These are phyloP conservation scores for Parsonsia alboflavescens DNA, from an alignment of 257 asterid genomes.

Conservation along the genomic window DNA sequence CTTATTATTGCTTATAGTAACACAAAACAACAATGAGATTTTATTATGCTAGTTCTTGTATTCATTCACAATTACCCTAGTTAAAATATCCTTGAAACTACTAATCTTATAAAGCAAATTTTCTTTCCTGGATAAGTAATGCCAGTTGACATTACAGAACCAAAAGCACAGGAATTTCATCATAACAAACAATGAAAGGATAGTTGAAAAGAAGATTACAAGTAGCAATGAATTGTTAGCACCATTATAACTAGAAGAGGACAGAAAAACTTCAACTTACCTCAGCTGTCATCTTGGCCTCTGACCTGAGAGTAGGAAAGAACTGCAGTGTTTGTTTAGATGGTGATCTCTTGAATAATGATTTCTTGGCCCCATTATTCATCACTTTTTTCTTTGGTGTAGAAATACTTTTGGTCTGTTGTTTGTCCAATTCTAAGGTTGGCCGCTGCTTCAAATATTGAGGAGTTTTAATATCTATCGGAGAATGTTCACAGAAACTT, in stretches of 20 bases:
- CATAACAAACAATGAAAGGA: background rate
- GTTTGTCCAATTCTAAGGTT: slow-evolving; percentile 12
- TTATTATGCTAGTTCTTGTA: background rate
- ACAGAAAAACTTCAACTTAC: slow-evolving; percentile 31
- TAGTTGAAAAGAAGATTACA: background rate
- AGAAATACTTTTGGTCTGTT: slow-evolving; percentile 12
- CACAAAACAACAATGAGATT: background rate
- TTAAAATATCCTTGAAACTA: background rate
- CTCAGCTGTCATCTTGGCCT: slow-evolving; percentile 80
- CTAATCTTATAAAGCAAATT: background rate
- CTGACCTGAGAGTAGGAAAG: slow-evolving; percentile 72
- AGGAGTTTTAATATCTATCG: slow-evolving; percentile 58
- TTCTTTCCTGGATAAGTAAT: background rate
- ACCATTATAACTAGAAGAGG: slow-evolving; percentile 10
- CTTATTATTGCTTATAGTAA: background rate
- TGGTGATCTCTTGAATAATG: slow-evolving; percentile 35
- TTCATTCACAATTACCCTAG: background rate
- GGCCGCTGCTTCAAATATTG: slow-evolving; percentile 35
- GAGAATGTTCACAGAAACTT: slow-evolving; percentile 13
- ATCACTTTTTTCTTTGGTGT: slow-evolving; percentile 60
- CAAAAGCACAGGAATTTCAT: background rate
- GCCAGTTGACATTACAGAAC: background rate
- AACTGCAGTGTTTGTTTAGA: slow-evolving; percentile 37
- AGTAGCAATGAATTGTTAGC: background rate
- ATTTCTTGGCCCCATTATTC: slow-evolving; percentile 36